Evolutionary conservation across 495 filamentous ascomycete genomes (phyloP), one percentile per base, ranked within the genome.

Genomic region (Aspergillus steynii): DNA sequence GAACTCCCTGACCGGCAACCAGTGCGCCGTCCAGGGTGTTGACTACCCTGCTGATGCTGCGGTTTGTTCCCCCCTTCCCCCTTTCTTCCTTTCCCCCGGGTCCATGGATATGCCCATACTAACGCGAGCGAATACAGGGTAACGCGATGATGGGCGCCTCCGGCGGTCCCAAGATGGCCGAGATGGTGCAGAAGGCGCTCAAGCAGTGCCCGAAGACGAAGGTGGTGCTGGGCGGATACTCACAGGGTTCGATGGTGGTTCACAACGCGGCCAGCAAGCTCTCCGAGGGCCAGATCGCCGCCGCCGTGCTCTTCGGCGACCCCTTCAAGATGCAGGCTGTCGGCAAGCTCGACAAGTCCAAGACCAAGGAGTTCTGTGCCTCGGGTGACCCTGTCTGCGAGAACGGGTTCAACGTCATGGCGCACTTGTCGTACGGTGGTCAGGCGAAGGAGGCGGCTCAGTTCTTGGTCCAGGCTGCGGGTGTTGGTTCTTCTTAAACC

Each of bases 221-320:
- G 68, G 76, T 88, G 57, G 80, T 87, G n/a, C 69, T 84, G 9
- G 77, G 79, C 6, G 86, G 86, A 31, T 89, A 88, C 66, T 85
- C 82, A 1, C 85, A 87, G 64, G 83, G 80, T 15, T 75, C 75
- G 1, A 78, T 81, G 75, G 69, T 83, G 14, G 77, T 80, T 2
- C 84, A 84, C 71, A 80, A 80, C 54, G 81, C 81, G 4, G 75
- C 76, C 12, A 69, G 49, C 42, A 66, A 70, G 50, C 66, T 83
- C 12, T 65, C 64, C 31, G 60, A 75, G 0, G 60, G 59, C 12
- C 65, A 73, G 56, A 68, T 77, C 6, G 20, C 69, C 6, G 67
- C 59, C 34, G 70, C 76, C 5, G 82, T 87, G n/a, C 74, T 85
- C 34, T 88, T 87, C 64, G 85, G 85, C 9, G 85, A 87, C 69